These are phyloP conservation scores for Dothiorella sarmentorum DNA, from an alignment of 2,329 filamentous ascomycete genomes.

Conservation along the genomic window DNA sequence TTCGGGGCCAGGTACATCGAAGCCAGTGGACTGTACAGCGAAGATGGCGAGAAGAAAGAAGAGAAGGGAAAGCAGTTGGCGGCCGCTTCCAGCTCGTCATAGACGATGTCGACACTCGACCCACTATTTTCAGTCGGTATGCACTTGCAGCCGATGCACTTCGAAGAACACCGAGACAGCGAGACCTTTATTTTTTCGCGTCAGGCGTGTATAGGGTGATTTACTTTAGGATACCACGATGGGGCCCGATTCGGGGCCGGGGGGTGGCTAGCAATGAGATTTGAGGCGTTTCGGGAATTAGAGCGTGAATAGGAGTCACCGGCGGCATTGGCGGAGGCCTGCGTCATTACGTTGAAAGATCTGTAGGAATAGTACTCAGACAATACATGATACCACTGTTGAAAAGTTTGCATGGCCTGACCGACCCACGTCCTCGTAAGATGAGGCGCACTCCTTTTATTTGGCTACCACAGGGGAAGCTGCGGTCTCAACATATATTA, in stretches of 20 bases:
- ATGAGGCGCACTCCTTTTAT: neutral
- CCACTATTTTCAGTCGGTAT: neutral
- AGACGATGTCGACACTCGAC: neutral
- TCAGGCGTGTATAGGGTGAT: conserved; percentile 6
- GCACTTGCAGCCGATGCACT: neutral
- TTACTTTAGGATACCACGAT: conserved; percentile 10
- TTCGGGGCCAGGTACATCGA: conserved; percentile 41
- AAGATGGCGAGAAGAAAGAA: conserved; percentile 33
- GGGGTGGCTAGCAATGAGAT: conserved; percentile 5
- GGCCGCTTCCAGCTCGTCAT: conserved; percentile 12
- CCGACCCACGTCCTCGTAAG: neutral
- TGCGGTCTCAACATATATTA: too few species aligned
- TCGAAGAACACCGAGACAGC: neutral
- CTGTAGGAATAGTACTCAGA: conserved; percentile 6
- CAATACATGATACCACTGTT: neutral
- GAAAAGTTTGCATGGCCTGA: neutral
- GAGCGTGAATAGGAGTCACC: conserved; percentile 3
- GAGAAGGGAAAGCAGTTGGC: conserved; percentile 25
- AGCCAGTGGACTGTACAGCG: conserved; percentile 37
- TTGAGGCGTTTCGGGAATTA: conserved; percentile 10
- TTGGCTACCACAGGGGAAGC: too few species aligned
- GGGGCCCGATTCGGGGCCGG: neutral
- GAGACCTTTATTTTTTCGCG: neutral
- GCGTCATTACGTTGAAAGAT: neutral
- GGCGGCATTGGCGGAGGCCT: neutral